Evolutionary conservation across 345 rosid genomes (phyloP).

Genomic region (Hibiscus tridactylites): DNA sequence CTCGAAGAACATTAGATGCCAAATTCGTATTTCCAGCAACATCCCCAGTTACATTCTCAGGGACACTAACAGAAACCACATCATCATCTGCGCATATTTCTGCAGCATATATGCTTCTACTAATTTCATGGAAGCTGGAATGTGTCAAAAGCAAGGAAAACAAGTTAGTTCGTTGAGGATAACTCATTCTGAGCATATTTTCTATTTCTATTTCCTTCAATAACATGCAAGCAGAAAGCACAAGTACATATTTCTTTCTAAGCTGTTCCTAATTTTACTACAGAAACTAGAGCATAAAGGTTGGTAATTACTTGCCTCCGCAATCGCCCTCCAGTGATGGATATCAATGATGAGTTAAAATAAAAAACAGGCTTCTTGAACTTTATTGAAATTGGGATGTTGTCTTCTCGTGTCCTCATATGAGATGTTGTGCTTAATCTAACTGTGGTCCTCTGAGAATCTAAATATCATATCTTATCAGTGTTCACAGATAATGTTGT

Average conservation of each 20-base stretch:
- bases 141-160: conserved; percentile 3
- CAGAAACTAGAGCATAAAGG: neutral
- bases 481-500: neutral
- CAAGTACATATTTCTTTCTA: neutral
- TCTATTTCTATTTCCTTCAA: neutral
- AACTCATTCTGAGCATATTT: neutral
- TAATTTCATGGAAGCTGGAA: conserved; percentile 67
- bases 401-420: conserved; percentile 55
- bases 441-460: conserved; percentile 74
- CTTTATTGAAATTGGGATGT: conserved; percentile 48
- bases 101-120: conserved; percentile 44
- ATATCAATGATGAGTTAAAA: conserved; percentile 66
- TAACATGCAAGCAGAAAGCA: neutral
- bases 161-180: neutral
- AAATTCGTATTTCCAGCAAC: conserved; percentile 79
- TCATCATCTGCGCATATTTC: conserved; percentile 53
- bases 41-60: conserved; percentile 74
- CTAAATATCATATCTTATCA: conserved; percentile 27
- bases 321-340: conserved; percentile 71
- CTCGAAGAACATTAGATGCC: conserved; percentile 65
- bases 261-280: neutral
- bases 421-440: conserved; percentile 58
- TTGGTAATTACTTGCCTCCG: conserved; percentile 46
- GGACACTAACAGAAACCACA: conserved; percentile 45
- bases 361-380: conserved; percentile 80